These are phyloP conservation scores for Dipteronia dyeriana DNA, from an alignment of 345 rosid species.

Conservation along the genomic window DNA sequence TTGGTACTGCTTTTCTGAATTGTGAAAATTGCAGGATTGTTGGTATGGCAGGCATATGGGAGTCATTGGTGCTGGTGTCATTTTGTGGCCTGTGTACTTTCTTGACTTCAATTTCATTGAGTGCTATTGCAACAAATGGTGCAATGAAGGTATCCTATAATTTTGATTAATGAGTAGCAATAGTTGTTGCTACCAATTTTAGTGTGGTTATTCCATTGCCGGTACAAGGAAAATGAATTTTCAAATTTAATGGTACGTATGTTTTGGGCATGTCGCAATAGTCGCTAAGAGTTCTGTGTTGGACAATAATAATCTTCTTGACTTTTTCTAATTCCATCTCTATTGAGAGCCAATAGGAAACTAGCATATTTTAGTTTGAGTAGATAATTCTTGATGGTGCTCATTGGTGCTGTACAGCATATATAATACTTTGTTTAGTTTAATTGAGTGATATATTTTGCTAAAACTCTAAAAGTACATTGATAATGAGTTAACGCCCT, in stretches of 20 bases:
- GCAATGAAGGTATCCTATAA: constrained; percentile 84
- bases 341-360: neutral
- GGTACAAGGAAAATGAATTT: neutral
- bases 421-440: neutral
- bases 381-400: constrained; percentile 2
- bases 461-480: neutral
- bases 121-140: constrained; percentile 99
- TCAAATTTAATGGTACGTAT: neutral
- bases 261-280: neutral
- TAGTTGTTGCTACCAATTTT: neutral
- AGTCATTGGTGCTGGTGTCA: constrained; percentile 74
- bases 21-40: constrained; percentile 76
- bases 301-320: neutral
- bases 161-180: neutral
- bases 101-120: constrained; percentile 85
- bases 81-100: constrained; percentile 94
- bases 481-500: neutral
- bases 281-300: neutral
- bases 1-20: constrained; percentile 20
- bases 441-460: neutral
- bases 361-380: neutral
- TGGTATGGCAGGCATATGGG: constrained; percentile 97
- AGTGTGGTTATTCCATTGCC: neutral
- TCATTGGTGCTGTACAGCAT: neutral
- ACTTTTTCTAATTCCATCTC: neutral